Conservation (phyloP, 225 moss, liverwort and hornwort species). For the Polytrichum formosum region DNA sequence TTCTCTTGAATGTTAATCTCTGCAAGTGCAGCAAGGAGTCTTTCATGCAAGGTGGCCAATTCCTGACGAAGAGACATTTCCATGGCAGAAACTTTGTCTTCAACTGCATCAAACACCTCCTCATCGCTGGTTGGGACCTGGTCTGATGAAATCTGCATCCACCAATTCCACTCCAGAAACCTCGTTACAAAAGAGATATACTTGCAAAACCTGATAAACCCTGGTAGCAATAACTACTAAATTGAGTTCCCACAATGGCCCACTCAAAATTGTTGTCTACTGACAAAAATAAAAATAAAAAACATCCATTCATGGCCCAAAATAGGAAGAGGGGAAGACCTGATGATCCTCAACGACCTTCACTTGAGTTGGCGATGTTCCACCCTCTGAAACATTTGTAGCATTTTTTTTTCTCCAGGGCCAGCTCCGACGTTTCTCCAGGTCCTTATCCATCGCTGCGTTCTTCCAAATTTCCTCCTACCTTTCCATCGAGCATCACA, state of each 20-base stretch:
- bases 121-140: slow-evolving; percentile 46
- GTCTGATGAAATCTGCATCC: slow-evolving; percentile 35
- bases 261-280: no score
- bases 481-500: no score
- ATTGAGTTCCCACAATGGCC: no score
- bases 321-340: slow-evolving; percentile 15
- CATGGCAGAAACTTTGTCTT: slow-evolving; percentile 21
- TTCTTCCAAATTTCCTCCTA: no score
- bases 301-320: background rate
- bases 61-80: slow-evolving; percentile 33
- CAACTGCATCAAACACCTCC: slow-evolving; percentile 31
- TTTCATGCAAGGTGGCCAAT: slow-evolving; percentile 21
- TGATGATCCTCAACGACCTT: slow-evolving; percentile 46
- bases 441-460: slow-evolving; percentile 41
- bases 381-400: slow-evolving; percentile 20
- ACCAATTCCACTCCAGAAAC: no score
- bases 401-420: slow-evolving; percentile 48
- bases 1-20: slow-evolving; percentile 55
- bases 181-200: no score
- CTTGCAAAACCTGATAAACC: no score
- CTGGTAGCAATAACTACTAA: no score
- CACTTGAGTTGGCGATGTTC: slow-evolving; percentile 32
- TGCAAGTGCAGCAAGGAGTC: slow-evolving; percentile 28
- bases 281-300: no score
- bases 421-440: slow-evolving; percentile 52